These are phyloP conservation scores for Rhynchosporium secalis DNA, from an alignment of 2,329 filamentous ascomycete species.

Conservation along the genomic window DNA sequence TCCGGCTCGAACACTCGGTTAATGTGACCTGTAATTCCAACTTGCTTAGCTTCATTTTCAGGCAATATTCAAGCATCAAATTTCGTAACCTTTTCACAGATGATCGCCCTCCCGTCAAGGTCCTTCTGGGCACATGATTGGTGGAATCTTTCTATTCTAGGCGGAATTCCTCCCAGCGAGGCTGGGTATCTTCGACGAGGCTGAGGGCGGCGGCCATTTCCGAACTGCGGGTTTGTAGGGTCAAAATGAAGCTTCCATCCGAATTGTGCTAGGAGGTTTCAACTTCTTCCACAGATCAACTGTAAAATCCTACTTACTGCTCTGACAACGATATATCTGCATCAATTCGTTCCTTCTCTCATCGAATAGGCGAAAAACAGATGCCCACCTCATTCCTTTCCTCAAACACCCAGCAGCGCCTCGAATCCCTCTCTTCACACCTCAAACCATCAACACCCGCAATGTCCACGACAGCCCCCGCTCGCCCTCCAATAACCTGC, in stretches of 20 bases:
- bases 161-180: too few species aligned
- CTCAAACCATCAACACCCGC: not conserved
- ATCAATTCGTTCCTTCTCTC: not conserved
- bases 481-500: constrained; percentile 70
- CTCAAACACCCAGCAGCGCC: not conserved
- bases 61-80: too few species aligned
- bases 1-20: too few species aligned
- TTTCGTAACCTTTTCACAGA: too few species aligned
- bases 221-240: constrained; percentile 23
- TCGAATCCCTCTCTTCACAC: not conserved
- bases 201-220: constrained; percentile 23
- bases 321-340: too few species aligned
- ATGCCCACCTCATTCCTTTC: not conserved
- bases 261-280: not conserved
- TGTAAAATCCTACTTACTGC: not conserved
- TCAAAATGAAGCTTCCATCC: not conserved
- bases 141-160: too few species aligned
- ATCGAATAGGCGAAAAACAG: not conserved
- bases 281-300: not conserved
- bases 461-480: constrained; percentile 18
- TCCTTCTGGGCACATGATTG: too few species aligned
- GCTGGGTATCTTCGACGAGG: constrained; percentile 11
- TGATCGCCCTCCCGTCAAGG: too few species aligned
- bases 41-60: too few species aligned
- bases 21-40: too few species aligned